Evolutionary conservation across 1,139 yeast genomes (phyloP).

Genomic region (Suhomyces kunorum): DNA sequence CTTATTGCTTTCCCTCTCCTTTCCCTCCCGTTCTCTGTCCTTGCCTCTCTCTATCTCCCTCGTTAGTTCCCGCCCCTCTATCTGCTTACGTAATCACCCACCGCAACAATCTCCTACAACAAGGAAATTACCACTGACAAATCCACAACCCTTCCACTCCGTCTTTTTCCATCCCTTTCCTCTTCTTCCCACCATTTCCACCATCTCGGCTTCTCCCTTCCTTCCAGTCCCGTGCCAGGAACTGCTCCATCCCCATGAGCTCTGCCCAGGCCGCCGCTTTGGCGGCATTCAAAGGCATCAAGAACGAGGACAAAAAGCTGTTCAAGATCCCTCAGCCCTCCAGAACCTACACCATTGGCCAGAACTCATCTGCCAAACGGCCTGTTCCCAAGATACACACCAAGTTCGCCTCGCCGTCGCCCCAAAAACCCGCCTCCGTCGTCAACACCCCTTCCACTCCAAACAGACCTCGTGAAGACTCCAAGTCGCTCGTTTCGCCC

Average conservation of each 20-base stretch:
- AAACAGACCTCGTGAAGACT: no score
- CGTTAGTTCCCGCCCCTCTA: no score
- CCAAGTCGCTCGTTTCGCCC: no score
- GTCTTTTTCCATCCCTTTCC: not conserved
- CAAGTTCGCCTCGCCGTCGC: slow-evolving; percentile 4
- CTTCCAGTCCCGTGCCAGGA: no score
- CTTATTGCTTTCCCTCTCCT: no score
- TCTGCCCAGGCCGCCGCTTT: slow-evolving; percentile 26
- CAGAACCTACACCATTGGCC: slow-evolving; percentile 3
- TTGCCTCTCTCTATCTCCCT: no score
- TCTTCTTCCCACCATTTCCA: not conserved
- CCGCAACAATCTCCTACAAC: no score
- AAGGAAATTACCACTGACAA: no score
- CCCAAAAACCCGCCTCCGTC: slow-evolving; percentile 2
- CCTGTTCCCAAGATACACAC: slow-evolving; percentile 9
- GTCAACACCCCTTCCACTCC: slow-evolving; percentile 2
- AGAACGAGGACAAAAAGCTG: slow-evolving; percentile 13
- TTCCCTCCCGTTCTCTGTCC: no score
- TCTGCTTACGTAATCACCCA: no score
- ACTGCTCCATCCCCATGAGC: slow-evolving; percentile 9
- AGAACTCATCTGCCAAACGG: not conserved
- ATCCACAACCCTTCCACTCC: no score
- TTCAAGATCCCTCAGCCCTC: slow-evolving; percentile 10
- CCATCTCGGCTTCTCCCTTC: not conserved
- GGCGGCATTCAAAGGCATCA: slow-evolving; percentile 23